Base-by-base conservation (phyloP, 2,329 filamentous ascomycete genomes). In the Penicillium sp. region DNA sequence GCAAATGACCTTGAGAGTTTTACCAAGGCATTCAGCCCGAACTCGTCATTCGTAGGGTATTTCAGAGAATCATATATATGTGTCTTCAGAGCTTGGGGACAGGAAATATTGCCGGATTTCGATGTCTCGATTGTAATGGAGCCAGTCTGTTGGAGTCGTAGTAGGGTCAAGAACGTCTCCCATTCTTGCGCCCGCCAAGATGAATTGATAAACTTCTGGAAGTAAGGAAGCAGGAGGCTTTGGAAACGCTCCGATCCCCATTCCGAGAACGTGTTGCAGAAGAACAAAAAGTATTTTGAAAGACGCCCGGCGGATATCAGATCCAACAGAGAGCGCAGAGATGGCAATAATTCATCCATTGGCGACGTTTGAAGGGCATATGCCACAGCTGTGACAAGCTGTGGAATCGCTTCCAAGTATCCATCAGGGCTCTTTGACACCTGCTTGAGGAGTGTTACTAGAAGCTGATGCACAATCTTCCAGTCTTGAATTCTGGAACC, bases 241-340 rank as follows among this genome's bases (percentile, higher is more conserved):
- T 81, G 78, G 59, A 97, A 98, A 26, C 86, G 78, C 37, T 83
- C 78, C 2, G 76, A 62, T 31, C 89, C 83, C 23, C 94, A 72
- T 38, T 87, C 78, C 0, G 87, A 83, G 52, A 93, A 83, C 36
- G 87, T 83, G 10, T 84, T 83, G 65, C 88, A 96, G 64, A 97
- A 95, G 0, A 82, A 77, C 29, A 97, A 76, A 62, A 95, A 97
- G 71, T 83, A 84, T 36, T 68, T 68, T 56, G 83, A 79, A 55
- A 90, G 76, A 1, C 76, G 75, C 30, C 84, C 80, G 36, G 77
- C 77, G 3, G 79, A 81, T 33, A 94, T 69, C 3, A 72, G 70
- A 21, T 83, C 79, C 59, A 80, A 78, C 31, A 94, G 74, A 3
- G 79, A 67, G 11, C 79, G 76, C 41, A 90, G 77, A 25, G 79